Percentiles rank a stretch among this genome's conserved stretches.
Conservation (phyloP, 148 eudicot genomes). For the Fagopyrum esculentum region DNA sequence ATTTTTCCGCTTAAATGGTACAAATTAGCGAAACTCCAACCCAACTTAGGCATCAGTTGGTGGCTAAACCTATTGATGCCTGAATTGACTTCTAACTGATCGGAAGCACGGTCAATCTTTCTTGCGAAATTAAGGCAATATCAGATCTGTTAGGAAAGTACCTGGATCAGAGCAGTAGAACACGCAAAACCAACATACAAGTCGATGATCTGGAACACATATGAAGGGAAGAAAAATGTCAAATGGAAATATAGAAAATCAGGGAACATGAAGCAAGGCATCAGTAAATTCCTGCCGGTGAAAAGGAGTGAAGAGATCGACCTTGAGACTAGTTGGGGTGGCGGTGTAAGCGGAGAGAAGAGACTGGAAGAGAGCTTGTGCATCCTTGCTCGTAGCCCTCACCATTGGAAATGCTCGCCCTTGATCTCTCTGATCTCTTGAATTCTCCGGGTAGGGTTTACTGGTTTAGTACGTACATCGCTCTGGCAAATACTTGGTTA, state of each 20-base stretch:
- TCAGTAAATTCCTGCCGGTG: conserved; percentile 2
- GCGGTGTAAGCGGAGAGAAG: conserved; percentile 69
- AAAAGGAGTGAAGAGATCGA: conserved; percentile 4
- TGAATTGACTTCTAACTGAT: not conserved
- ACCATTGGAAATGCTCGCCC: conserved; percentile 37
- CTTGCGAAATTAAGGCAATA: not conserved
- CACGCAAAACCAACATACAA: conserved; percentile 61
- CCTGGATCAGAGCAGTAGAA: conserved; percentile 79
- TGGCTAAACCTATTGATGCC: not conserved
- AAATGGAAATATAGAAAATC: not conserved
- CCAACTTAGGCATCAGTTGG: not conserved
- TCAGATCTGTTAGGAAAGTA: conserved; percentile 17
- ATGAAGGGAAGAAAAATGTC: not conserved
- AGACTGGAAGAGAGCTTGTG: conserved; percentile 68
- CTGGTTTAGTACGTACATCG: not conserved
- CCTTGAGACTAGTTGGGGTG: conserved; percentile 84
- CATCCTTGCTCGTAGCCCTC: conserved; percentile 68
- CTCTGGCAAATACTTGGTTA: not conserved
- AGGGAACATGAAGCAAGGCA: not conserved
- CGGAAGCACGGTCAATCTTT: not conserved
- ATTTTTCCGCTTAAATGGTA: not conserved
- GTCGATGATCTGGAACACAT: conserved; percentile 65
- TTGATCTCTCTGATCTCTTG: conserved; percentile 16
- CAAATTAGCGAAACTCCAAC: not conserved
- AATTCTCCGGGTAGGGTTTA: conserved; percentile 6